phyloP scores from a whole-genome alignment of 2,329 filamentous ascomycete genomes.

The Xylariaceae sp. region DNA sequence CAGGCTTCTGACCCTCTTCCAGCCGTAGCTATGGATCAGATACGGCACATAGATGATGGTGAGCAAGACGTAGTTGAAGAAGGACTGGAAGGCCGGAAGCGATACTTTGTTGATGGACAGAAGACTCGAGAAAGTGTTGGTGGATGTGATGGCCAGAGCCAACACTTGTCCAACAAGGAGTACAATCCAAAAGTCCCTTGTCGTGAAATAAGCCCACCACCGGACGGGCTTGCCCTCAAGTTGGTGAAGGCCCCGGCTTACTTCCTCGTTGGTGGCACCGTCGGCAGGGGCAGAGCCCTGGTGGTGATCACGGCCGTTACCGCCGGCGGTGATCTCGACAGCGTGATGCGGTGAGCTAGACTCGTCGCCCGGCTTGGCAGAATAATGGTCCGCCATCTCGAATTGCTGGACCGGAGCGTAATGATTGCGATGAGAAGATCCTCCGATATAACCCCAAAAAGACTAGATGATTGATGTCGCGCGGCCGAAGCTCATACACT shows the following conservation, averaged over 20 bases:
- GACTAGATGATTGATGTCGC: constrained; percentile 8
- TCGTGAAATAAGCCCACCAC: constrained; percentile 74
- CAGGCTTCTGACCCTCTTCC: constrained; percentile 63
- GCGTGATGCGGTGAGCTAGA: constrained; percentile 22
- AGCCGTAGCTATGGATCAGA: constrained; percentile 75
- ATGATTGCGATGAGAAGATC: constrained; percentile 8
- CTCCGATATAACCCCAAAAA: constrained; percentile 10
- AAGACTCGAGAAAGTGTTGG: constrained; percentile 83
- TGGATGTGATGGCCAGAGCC: constrained; percentile 84
- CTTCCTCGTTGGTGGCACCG: constrained; percentile 33
- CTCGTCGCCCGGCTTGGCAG: constrained; percentile 20
- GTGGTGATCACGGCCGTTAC: constrained; percentile 13
- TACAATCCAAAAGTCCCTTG: constrained; percentile 83
- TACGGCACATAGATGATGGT: constrained; percentile 76
- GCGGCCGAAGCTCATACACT: constrained; percentile 16
- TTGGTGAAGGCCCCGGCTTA: constrained; percentile 49
- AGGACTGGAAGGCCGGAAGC: constrained; percentile 91
- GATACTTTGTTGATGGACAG: constrained; percentile 64
- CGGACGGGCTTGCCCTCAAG: constrained; percentile 51
- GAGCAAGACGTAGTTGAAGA: constrained; percentile 91
- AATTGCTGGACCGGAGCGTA: constrained; percentile 22
- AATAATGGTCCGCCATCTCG: constrained; percentile 27
- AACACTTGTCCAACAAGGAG: constrained; percentile 78
- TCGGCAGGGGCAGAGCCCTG: constrained; percentile 11
- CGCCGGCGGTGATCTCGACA: constrained; percentile 23